A percentile compares a stretch with the other conserved stretches of the same genome.
phyloP scores from a whole-genome alignment of 139 green algal genomes.

The Volvox africanus region DNA sequence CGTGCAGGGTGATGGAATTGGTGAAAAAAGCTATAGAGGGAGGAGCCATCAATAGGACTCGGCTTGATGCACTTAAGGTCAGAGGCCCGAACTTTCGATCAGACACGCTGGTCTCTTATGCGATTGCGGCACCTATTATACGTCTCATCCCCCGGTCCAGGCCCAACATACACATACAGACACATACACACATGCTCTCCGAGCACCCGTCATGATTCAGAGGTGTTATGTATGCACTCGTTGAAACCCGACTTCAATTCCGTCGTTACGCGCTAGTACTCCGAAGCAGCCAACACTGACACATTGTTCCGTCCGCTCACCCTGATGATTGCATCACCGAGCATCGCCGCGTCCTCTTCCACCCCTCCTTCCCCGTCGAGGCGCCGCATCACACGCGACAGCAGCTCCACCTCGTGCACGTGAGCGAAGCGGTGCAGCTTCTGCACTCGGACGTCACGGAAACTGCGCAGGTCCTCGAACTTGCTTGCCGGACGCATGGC shows the following conservation, averaged over 20 bases:
- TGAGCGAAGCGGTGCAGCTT: not conserved
- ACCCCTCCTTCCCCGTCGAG: slow-evolving; percentile 38
- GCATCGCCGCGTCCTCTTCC: slow-evolving; percentile 20
- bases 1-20: no score
- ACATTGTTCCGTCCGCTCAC: not conserved
- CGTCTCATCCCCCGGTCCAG: no score
- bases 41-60: not conserved
- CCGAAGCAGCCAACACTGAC: no score
- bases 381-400: slow-evolving; percentile 45
- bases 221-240: no score
- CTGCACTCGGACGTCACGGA: not conserved
- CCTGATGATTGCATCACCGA: slow-evolving; percentile 47
- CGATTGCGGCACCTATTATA: no score
- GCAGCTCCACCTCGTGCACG: slow-evolving; percentile 35
- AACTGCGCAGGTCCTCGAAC: not conserved
- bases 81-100: no score
- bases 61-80: not conserved
- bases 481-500: not conserved
- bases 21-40: not conserved
- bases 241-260: no score
- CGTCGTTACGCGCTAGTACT: no score
- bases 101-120: no score
- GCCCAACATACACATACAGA: no score
- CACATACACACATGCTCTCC: no score
- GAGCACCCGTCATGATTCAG: no score